Evolutionary conservation across 2,329 filamentous ascomycete species (phyloP).

Genomic region (Pseudogymnoascus sp.): DNA sequence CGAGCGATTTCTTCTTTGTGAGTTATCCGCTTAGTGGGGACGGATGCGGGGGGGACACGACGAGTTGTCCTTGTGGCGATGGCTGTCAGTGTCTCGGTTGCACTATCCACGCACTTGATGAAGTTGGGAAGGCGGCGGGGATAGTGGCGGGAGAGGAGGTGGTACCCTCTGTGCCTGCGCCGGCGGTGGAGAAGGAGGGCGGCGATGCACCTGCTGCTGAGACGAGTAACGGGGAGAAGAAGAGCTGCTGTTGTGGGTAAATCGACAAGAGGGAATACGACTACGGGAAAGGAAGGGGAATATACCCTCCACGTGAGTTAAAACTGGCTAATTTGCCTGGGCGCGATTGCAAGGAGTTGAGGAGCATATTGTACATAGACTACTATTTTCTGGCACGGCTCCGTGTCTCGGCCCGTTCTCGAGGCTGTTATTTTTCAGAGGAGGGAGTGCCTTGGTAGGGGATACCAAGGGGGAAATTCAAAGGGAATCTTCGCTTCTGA

Average conservation of each 20-base stretch:
- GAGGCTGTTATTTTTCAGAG: not conserved
- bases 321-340: not conserved
- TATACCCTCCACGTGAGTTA: not conserved
- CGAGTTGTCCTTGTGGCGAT: slow-evolving; percentile 49
- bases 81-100: slow-evolving; percentile 52
- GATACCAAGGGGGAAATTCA: not conserved
- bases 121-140: not conserved
- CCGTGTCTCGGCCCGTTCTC: not conserved
- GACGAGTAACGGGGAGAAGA: not conserved
- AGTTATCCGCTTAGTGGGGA: slow-evolving; percentile 40
- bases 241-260: not conserved
- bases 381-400: not conserved
- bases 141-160: not conserved
- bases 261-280: not conserved
- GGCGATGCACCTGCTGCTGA: not conserved
- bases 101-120: slow-evolving; percentile 35
- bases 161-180: not conserved
- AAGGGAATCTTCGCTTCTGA: not conserved
- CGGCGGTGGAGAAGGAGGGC: not conserved
- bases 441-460: not conserved
- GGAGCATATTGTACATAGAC: not conserved
- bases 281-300: not conserved
- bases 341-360: not conserved
- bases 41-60: slow-evolving; percentile 39
- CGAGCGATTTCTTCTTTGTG: slow-evolving; percentile 52